Evolutionary conservation across 495 filamentous ascomycete species (phyloP).

Genomic region (Hyaloscypha variabilis): DNA sequence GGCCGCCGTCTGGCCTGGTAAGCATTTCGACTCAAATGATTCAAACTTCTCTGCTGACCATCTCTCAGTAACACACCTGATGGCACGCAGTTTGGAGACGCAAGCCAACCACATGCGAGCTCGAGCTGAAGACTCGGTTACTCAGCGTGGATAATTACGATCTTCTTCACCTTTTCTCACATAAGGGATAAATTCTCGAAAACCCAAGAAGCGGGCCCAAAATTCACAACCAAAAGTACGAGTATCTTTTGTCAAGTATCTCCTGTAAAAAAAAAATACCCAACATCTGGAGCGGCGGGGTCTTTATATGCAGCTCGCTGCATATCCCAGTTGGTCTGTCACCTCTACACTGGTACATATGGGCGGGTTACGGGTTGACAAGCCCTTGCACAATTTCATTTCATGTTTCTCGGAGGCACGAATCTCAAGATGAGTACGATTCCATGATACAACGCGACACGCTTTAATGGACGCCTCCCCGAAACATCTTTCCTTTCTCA

Average conservation of each 20-base stretch:
- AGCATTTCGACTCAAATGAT: conserved; percentile 33
- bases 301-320: background rate
- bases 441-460: background rate
- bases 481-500: background rate
- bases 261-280: conserved; percentile 24
- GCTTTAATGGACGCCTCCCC: background rate
- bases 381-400: background rate
- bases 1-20: conserved; percentile 91
- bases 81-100: conserved; percentile 82
- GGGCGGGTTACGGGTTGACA: conserved; percentile 16
- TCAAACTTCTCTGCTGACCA: background rate
- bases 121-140: conserved; percentile 66
- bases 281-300: background rate
- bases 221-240: conserved; percentile 14
- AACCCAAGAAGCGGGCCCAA: background rate
- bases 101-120: conserved; percentile 80
- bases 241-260: background rate
- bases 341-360: conserved; percentile 12
- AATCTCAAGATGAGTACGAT: background rate
- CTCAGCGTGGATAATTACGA: conserved; percentile 40
- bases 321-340: background rate
- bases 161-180: background rate
- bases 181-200: background rate
- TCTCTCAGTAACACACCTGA: conserved; percentile 76
- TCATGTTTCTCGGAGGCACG: conserved; percentile 1